These are phyloP conservation scores for Novymonas esmeraldas DNA, from an alignment of 208 protist species.

Conservation along the genomic window DNA sequence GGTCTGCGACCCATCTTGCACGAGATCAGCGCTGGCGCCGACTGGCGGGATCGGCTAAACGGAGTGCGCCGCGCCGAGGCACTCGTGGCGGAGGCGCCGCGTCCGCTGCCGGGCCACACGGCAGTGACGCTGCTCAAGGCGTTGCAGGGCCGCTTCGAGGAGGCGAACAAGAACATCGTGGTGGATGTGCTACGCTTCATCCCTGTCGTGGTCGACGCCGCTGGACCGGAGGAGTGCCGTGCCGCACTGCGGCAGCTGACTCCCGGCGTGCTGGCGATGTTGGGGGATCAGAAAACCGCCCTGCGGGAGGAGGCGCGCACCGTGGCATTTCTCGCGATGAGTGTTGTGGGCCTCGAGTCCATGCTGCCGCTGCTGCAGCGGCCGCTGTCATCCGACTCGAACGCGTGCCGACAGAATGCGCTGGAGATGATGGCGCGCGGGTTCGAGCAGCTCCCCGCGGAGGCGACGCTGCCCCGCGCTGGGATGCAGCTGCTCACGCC, in stretches of 20 bases:
- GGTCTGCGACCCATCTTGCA: conserved; percentile 44
- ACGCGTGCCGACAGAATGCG: conserved; percentile 67
- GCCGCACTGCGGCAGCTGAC: conserved; percentile 53
- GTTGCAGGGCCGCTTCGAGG: conserved; percentile 71
- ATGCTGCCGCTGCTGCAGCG: conserved; percentile 71
- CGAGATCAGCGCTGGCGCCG: conserved; percentile 58
- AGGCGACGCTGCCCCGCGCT: conserved; percentile 42
- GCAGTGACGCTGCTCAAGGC: conserved; percentile 59
- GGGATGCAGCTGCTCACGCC: conserved; percentile 60
- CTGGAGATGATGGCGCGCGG: conserved; percentile 77
- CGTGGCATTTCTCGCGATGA: conserved; percentile 56
- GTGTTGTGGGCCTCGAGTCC: conserved; percentile 64
- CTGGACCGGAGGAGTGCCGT: conserved; percentile 38
- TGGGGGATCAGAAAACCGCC: conserved; percentile 80
- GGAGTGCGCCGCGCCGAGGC: conserved; percentile 70
- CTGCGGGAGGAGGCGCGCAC: conserved; percentile 80
- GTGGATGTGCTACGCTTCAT: conserved; percentile 83
- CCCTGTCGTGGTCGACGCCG: conserved; percentile 58
- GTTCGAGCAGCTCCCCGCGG: conserved; percentile 53
- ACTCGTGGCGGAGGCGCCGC: conserved; percentile 41
- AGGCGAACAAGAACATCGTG: conserved; percentile 89
- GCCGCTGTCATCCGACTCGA: conserved; percentile 78
- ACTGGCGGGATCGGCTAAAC: conserved; percentile 81
- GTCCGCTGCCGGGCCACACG: conserved; percentile 37
- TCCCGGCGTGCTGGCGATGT: conserved; percentile 64